Conservation (phyloP, 140 eudicot genomes). For the Erigeron philadelphicus region DNA sequence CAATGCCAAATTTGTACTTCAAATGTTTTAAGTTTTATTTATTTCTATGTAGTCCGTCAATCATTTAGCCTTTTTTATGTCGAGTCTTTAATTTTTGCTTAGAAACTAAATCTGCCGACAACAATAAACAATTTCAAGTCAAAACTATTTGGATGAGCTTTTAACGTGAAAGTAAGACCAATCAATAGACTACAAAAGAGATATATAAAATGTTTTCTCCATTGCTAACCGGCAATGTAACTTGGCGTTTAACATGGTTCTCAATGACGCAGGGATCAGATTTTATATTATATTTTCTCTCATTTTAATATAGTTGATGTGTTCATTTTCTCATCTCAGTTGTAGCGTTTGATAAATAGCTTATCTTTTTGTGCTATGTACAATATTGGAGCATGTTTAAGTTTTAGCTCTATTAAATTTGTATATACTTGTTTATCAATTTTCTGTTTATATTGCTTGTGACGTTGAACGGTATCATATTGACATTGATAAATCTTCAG, state of each 20-base stretch:
- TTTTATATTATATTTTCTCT: background rate
- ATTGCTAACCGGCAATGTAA: too few relatives aligned
- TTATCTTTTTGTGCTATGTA: background rate
- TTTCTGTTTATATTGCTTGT: background rate
- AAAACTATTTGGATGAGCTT: background rate
- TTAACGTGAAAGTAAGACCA: constrained; percentile 12
- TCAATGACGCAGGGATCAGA: too few relatives aligned
- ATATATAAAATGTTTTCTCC: too few relatives aligned
- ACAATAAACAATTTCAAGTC: background rate
- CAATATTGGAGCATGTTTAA: background rate
- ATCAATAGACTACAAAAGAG: too few relatives aligned
- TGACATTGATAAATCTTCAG: constrained; percentile 34
- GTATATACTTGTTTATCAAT: too few relatives aligned
- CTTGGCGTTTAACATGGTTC: too few relatives aligned
- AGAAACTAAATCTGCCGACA: background rate
- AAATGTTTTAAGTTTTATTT: background rate
- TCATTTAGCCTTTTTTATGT: background rate
- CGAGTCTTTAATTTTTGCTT: background rate
- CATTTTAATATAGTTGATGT: too few relatives aligned
- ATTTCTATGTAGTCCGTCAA: background rate
- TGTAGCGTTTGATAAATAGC: background rate
- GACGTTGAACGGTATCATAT: background rate
- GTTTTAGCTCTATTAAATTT: background rate
- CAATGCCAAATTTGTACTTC: background rate
- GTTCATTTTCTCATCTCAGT: background rate